Evolutionary conservation across 2,329 filamentous ascomycete species (phyloP), one percentile per base, ranked within the genome.

Genomic region (Rhinocladiella similis): DNA sequence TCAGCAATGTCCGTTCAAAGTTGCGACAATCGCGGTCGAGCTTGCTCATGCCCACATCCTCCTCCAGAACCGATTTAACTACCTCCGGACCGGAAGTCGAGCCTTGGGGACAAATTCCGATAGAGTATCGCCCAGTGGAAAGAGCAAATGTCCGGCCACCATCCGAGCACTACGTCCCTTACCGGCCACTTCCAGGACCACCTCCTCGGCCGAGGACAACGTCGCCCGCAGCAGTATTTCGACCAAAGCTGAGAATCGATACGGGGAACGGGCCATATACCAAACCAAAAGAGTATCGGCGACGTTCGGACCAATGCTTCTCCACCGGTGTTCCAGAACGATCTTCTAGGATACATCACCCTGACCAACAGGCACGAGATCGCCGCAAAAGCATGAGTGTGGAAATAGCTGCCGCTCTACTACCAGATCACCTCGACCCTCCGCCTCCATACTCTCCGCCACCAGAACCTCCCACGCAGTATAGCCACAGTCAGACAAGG

Each of bases 321-420:
- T 49, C 52, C 33, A 52, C 50, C 19, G 25, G 27, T 22, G 54
- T 54, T 50, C 33, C 50, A 14, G 54, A 38, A 14, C 20, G 35
- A 46, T n/a, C 4, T 16, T 13, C 4, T 29, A 7, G 22, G n/a
- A n/a, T 27, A 12, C 22, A 46, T 19, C 25, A 53, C 35, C 29
- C 2, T 33, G 38, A 47, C 12, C 20, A 47, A 14, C 47, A 61
- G n/a, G 18, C 13, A 9, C 12, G 36, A 35, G 18, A 36, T n/a
- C 48, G 27, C 29, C 39, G 39, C n/a, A 55, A 55, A 29, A 46
- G 39, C 13, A 47, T 46, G 50, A 60, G 54, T 16, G 51, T 59
- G 27, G 59, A 55, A 36, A 55, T 63, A 38, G 61, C 58, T 14
- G 42, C 54, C 25, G 58, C 61, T 13, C 51, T 63, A 14, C 58